phyloP scores from a whole-genome alignment of 352 stramenopile genomes.

The Phytophthora cactorum region DNA sequence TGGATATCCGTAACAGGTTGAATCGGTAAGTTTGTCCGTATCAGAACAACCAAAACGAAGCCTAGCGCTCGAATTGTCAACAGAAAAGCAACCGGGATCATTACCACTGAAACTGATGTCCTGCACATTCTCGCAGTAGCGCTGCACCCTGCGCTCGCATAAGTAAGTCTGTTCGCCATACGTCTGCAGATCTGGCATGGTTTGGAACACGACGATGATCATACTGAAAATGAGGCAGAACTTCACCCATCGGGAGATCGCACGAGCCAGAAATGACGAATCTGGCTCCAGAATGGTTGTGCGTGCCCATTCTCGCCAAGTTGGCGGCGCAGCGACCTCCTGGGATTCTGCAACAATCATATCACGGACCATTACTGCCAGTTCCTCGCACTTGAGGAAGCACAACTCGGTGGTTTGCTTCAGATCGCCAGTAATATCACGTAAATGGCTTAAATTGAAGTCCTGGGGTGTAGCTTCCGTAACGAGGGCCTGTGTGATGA shows the following conservation, averaged over 20 bases:
- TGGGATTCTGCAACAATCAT: conserved; percentile 65
- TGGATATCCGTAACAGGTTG: conserved; percentile 61
- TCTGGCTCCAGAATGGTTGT: conserved; percentile 49
- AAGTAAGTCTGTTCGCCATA: conserved; percentile 68
- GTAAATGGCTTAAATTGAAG: conserved; percentile 48
- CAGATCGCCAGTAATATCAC: conserved; percentile 62
- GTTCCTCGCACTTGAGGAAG: conserved; percentile 58
- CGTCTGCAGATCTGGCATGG: conserved; percentile 79
- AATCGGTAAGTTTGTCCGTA: conserved; percentile 40
- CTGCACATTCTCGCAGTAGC: conserved; percentile 49
- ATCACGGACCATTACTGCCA: conserved; percentile 63
- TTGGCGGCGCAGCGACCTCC: conserved; percentile 40
- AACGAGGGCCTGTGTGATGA: conserved; percentile 68
- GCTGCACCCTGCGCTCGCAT: conserved; percentile 62
- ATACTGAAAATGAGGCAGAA: conserved; percentile 77
- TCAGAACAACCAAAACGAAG: conserved; percentile 61
- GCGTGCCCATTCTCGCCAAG: conserved; percentile 44
- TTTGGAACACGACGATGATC: conserved; percentile 80
- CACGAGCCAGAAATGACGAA: conserved; percentile 49
- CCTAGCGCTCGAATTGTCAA: conserved; percentile 37
- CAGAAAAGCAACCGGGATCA: conserved; percentile 71
- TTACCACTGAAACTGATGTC: conserved; percentile 30
- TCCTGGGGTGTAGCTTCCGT: conserved; percentile 46
- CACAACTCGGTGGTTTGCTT: conserved; percentile 57
- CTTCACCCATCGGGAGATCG: conserved; percentile 61